These are phyloP conservation scores for Ostreobium quekettii DNA, from an alignment of 139 green algal genomes.

Conservation along the genomic window DNA sequence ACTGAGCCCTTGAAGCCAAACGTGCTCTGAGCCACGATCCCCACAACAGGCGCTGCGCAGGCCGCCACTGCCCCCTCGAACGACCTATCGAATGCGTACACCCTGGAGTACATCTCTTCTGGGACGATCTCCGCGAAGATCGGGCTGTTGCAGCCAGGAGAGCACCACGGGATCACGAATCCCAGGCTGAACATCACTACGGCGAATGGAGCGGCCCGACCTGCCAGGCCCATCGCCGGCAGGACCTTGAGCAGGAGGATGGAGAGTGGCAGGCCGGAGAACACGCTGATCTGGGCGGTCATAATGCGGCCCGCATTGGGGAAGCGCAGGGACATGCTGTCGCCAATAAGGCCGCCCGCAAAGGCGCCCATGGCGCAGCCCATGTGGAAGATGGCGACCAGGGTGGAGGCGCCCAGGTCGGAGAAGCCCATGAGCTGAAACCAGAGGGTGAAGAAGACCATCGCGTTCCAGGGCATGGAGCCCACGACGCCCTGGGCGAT, in stretches of 20 bases:
- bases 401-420: conserved; percentile 33
- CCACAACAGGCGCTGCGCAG: conserved; percentile 50
- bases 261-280: conserved; percentile 46
- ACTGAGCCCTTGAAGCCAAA: conserved; percentile 51
- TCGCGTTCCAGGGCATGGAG: conserved; percentile 74
- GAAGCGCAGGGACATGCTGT: conserved; percentile 27
- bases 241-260: conserved; percentile 52
- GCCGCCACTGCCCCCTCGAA: conserved; percentile 46
- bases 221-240: conserved; percentile 23
- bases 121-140: conserved; percentile 83
- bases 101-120: conserved; percentile 45
- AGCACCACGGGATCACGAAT: conserved; percentile 55
- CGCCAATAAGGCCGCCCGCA: conserved; percentile 59
- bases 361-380: conserved; percentile 43
- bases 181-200: conserved; percentile 51
- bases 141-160: conserved; percentile 51
- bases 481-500: conserved; percentile 72
- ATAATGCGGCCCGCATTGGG: conserved; percentile 49
- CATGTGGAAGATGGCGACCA: conserved; percentile 43
- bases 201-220: conserved; percentile 31
- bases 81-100: conserved; percentile 79
- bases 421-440: conserved; percentile 79
- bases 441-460: conserved; percentile 77
- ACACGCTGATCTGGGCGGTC: conserved; percentile 51
- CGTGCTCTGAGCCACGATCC: conserved; percentile 47